Base-by-base conservation (phyloP, 176 grass and related monocot genomes). In the Rhynchospora tenuis region DNA sequence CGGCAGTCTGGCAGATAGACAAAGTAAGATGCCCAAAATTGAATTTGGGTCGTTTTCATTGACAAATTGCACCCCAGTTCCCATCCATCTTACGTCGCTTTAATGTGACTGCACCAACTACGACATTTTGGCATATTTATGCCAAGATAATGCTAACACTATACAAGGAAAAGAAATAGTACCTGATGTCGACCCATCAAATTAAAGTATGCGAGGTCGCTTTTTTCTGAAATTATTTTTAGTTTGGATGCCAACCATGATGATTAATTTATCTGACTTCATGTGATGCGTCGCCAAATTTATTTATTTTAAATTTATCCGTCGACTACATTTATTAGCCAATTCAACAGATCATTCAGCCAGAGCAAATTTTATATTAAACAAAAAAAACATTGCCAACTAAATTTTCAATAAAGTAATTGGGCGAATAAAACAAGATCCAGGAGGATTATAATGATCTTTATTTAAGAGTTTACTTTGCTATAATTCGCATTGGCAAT, bases 21-120 rank as follows among this genome's bases (percentile, higher is more conserved):
- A 66, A 12, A 66, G 7, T 16, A 10, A 45, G 67, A 46, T 72
- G 68, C 43, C 43, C 22, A 7, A 47, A 73, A 48, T 73, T 73
- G 45, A 73, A 50, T 26, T 73, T 48, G 5, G 70, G 44, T 50
- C 70, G 20, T 73, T 73, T 73, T 73, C 70, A 73, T 73, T 50
- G 70, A 26, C 44, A 73, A 73, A 26, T 50, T 50, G 70, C 5
- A 46, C 65, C 62, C 50, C 65, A 68, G 29, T 68, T 68, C 29
- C 65, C 9, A 47, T 72, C 68, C 68, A 47, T 47, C 42, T 72
- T 47, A 51, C n/a, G 71, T 74, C 46, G 71, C 71, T 74, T n/a
- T 51, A 48, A 38, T 51, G 22, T 27, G 68, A 22, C 63, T 69
- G 15, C 5, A 69, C 8, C 31, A 69, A 69, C 38, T 70, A n/a